Evolutionary conservation across 1,284 basidiomycete species (phyloP).

Genomic region (Puccinia coronata): DNA sequence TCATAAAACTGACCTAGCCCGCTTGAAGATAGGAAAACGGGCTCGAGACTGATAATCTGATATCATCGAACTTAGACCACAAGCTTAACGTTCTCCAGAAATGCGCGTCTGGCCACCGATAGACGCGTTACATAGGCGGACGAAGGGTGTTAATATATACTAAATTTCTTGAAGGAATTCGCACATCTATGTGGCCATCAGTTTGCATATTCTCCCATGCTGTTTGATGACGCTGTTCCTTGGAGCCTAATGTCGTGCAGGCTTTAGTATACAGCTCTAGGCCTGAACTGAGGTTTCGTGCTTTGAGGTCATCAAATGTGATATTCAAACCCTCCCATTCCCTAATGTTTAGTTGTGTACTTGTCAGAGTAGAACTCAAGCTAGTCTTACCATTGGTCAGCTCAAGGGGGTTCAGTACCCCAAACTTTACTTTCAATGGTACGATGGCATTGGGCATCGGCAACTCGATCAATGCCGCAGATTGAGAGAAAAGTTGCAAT

Average conservation of each 20-base stretch:
- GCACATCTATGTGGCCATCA: conserved; percentile 6
- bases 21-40: background rate
- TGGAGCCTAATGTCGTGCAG: conserved; percentile 5
- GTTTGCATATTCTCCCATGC: background rate
- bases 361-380: conserved; percentile 14
- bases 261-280: background rate
- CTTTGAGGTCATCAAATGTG: conserved; percentile 9
- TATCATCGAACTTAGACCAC: background rate
- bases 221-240: conserved; percentile 8
- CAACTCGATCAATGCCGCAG: background rate
- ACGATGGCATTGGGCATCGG: background rate
- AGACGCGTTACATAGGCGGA: background rate
- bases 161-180: background rate
- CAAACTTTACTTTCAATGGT: conserved; percentile 11
- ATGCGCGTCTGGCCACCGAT: background rate
- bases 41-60: background rate
- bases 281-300: background rate
- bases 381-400: conserved; percentile 9
- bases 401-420: conserved; percentile 9
- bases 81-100: conserved; percentile 5
- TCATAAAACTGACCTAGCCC: background rate
- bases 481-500: background rate
- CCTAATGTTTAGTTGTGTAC: background rate
- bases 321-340: conserved; percentile 20
- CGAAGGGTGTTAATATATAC: too few species aligned